These are phyloP conservation scores for Vitis rotundifolia DNA, from an alignment of 164 flowering plant species.

Conservation along the genomic window DNA sequence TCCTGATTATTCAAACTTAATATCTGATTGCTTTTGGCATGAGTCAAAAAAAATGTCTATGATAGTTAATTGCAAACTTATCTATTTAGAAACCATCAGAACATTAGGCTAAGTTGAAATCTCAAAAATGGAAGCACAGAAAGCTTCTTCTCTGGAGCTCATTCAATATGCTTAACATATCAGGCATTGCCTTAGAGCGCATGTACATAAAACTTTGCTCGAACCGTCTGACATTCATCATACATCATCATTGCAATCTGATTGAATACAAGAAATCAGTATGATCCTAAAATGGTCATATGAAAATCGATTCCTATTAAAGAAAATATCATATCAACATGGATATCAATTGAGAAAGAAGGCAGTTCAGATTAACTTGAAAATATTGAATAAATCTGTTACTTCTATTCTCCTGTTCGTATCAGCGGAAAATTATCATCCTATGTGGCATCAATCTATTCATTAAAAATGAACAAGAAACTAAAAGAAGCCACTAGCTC, in stretches of 20 bases:
- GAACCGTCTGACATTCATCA: slow-evolving; percentile 52
- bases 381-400: neutral
- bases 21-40: neutral
- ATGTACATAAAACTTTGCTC: slow-evolving; percentile 29
- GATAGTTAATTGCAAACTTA: neutral
- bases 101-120: neutral
- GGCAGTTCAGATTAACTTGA: neutral
- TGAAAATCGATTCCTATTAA: neutral
- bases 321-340: neutral
- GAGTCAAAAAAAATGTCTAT: neutral
- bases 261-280: slow-evolving; percentile 40
- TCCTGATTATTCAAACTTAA: slow-evolving; percentile 1
- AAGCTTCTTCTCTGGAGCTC: slow-evolving; percentile 7
- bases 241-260: slow-evolving; percentile 74
- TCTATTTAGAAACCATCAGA: neutral
- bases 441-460: too few species aligned
- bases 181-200: slow-evolving; percentile 29
- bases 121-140: neutral
- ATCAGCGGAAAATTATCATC: neutral
- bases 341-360: neutral
- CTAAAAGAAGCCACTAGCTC: too few species aligned
- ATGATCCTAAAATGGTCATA: slow-evolving; percentile 18
- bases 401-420: neutral
- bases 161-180: neutral
- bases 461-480: too few species aligned